Evolutionary conservation across 2,329 filamentous ascomycete genomes (phyloP).

Genomic region (Geoglossum cookeanum): DNA sequence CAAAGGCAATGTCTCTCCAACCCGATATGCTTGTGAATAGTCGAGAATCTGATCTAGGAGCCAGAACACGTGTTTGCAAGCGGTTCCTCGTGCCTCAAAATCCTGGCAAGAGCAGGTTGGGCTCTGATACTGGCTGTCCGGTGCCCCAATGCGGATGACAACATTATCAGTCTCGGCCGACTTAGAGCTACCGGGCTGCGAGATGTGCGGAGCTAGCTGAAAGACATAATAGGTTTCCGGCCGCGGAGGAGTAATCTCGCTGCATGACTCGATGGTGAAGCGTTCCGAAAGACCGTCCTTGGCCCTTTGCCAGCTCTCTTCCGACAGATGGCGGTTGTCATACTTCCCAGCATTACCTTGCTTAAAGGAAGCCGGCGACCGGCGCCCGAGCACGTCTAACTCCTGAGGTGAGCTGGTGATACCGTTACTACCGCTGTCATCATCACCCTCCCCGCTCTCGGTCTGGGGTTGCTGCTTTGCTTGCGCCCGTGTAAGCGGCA

Average conservation of each 20-base stretch:
- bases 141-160: neutral
- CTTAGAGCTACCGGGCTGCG: neutral
- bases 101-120: slow-evolving; percentile 9
- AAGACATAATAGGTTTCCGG: slow-evolving; percentile 9
- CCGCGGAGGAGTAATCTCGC: neutral
- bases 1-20: neutral
- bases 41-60: slow-evolving; percentile 10
- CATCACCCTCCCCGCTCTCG: neutral
- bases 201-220: slow-evolving; percentile 3
- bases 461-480: neutral
- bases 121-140: neutral
- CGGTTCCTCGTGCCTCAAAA: neutral
- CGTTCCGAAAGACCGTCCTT: slow-evolving; percentile 5
- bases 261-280: slow-evolving; percentile 6
- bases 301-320: slow-evolving; percentile 5
- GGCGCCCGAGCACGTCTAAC: neutral
- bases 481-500: neutral
- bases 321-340: slow-evolving; percentile 6
- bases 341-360: slow-evolving; percentile 2
- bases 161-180: neutral
- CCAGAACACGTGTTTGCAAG: slow-evolving; percentile 9
- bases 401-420: neutral
- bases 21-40: slow-evolving; percentile 5
- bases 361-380: neutral
- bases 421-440: neutral